These are phyloP conservation scores for Coemansia sp. DNA, from an alignment of 192 early-diverging fungal genomes.

Conservation along the genomic window DNA sequence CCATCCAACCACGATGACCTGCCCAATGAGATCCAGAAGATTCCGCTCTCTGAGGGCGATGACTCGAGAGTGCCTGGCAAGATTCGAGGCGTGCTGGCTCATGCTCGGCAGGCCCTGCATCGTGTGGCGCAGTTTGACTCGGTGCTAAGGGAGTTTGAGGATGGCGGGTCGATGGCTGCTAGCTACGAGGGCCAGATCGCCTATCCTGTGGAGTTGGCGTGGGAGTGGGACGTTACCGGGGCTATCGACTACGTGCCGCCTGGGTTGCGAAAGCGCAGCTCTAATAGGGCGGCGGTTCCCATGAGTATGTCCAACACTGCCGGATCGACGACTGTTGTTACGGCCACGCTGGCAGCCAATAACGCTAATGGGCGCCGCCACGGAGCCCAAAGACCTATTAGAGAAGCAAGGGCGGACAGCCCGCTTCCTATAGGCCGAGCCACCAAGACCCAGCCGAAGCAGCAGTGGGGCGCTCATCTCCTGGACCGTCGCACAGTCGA, in stretches of 20 bases:
- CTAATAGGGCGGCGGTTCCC: not conserved
- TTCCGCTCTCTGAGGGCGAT: conserved; percentile 13
- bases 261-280: conserved; percentile 3
- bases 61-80: conserved; percentile 22
- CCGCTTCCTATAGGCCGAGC: not conserved
- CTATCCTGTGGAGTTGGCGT: conserved; percentile 25
- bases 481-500: conserved; percentile 34
- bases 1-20: conserved; percentile 41
- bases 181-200: conserved; percentile 13
- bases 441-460: conserved; percentile 2
- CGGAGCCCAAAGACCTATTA: not conserved
- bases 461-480: conserved; percentile 25
- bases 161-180: not conserved
- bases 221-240: conserved; percentile 14
- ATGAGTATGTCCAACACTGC: conserved; percentile 15
- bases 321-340: conserved; percentile 15
- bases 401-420: not conserved
- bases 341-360: not conserved
- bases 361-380: not conserved
- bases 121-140: conserved; percentile 20
- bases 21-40: conserved; percentile 51
- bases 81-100: conserved; percentile 30
- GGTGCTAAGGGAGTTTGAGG: conserved; percentile 29
- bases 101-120: conserved; percentile 25
- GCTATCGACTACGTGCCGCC: conserved; percentile 24